Conservation (phyloP, 2,329 filamentous ascomycete genomes). For the Microdochium bolleyi region DNA sequence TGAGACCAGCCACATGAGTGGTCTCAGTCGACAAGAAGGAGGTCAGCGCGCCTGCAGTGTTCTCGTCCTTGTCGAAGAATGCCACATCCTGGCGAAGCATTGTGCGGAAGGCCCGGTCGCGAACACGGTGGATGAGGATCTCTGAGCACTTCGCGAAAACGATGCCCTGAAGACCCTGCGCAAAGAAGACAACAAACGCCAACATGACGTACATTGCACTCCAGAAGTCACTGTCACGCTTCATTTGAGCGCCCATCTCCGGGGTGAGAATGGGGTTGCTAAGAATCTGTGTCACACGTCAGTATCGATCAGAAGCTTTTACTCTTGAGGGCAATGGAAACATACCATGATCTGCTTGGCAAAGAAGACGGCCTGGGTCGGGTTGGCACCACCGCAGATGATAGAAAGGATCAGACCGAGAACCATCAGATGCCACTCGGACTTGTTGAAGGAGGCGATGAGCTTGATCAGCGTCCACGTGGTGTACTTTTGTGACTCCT, state of each 20-base stretch:
- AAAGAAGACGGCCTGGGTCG: constrained; percentile 72
- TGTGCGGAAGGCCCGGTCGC: constrained; percentile 73
- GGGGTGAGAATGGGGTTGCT: constrained; percentile 31
- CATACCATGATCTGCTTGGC: constrained; percentile 71
- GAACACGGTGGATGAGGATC: constrained; percentile 72
- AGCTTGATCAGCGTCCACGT: constrained; percentile 72
- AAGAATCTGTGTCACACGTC: constrained; percentile 17
- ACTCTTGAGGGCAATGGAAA: constrained; percentile 29
- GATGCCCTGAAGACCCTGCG: constrained; percentile 61
- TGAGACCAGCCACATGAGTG: constrained; percentile 80
- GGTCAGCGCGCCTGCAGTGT: constrained; percentile 81
- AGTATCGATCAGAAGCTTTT: constrained; percentile 1
- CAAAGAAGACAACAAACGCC: constrained; percentile 63
- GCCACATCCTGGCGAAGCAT: constrained; percentile 89
- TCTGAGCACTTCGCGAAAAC: constrained; percentile 84
- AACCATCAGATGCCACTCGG: constrained; percentile 65
- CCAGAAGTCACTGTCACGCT: constrained; percentile 76
- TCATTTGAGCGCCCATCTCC: constrained; percentile 45
- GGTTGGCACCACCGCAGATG: constrained; percentile 76
- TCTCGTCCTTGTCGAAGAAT: constrained; percentile 86
- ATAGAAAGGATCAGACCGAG: constrained; percentile 65
- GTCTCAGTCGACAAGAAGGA: constrained; percentile 86
- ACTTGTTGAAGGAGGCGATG: constrained; percentile 70
- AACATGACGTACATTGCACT: constrained; percentile 83
- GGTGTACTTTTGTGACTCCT: constrained; percentile 51